Evolutionary conservation across 176 grass and related monocot species (phyloP).

Genomic region (Stipa capillata): DNA sequence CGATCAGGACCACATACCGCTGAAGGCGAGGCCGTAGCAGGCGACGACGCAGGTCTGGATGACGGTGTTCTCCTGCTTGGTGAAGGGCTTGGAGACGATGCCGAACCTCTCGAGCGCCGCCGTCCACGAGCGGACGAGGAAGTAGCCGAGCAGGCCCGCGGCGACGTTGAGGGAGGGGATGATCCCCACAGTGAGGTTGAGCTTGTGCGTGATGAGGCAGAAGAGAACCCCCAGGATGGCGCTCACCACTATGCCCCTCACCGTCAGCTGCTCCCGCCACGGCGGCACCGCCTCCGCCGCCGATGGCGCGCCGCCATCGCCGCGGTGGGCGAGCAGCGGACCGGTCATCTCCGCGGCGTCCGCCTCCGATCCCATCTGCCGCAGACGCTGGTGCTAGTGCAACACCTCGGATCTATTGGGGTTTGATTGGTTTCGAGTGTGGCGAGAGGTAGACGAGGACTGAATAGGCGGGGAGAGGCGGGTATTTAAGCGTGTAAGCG

Average conservation of each 20-base stretch:
- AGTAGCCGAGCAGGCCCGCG: slow-evolving; percentile 51
- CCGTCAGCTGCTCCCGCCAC: slow-evolving; percentile 58
- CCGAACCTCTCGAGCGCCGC: slow-evolving; percentile 23
- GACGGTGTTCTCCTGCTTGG: slow-evolving; percentile 63
- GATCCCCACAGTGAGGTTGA: slow-evolving; percentile 50
- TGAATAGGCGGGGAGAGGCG: too few relatives aligned
- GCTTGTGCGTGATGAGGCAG: slow-evolving; percentile 67
- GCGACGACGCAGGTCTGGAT: slow-evolving; percentile 83
- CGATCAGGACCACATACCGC: slow-evolving; percentile 41
- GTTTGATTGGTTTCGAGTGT: background rate
- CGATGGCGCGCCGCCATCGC: background rate
- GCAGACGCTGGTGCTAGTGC: background rate
- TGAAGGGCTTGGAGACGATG: slow-evolving; percentile 42
- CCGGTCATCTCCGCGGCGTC: background rate
- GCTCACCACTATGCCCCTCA: slow-evolving; percentile 41
- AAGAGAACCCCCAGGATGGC: slow-evolving; percentile 47
- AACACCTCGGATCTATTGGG: background rate
- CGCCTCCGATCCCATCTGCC: slow-evolving; percentile 37
- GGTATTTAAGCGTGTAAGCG: background rate
- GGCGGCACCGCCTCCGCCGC: slow-evolving; percentile 26
- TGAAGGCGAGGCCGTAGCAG: slow-evolving; percentile 64
- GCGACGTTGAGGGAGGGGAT: slow-evolving; percentile 60
- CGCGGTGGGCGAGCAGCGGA: slow-evolving; percentile 17
- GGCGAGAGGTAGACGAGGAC: background rate
- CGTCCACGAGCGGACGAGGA: slow-evolving; percentile 49